Base-by-base conservation (phyloP, 2,329 filamentous ascomycete species). In the Atkinsonella hypoxylon region DNA sequence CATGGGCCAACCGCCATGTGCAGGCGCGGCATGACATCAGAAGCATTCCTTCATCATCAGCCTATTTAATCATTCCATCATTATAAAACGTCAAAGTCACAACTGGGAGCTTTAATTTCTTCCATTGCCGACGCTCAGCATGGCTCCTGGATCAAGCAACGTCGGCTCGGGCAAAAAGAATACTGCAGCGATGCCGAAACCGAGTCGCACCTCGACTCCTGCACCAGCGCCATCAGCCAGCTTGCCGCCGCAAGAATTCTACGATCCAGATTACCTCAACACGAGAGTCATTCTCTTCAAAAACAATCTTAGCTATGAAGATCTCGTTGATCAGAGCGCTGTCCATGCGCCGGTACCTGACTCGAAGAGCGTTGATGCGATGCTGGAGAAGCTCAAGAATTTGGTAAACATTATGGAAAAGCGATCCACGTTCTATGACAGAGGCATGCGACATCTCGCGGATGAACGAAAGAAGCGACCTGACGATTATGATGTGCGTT, bases 201-300 rank as follows among this genome's bases (percentile, higher is more conserved):
- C 83, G 58, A 89, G 85, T 63, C 83, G 87, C 62, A 90, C 89
- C 66, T 87, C 85, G 36, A 91, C 87, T 15, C 87, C 87, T 36
- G 64, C 63, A 41, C 65, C 67, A 11, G 58, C 61, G 22, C 70
- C 65, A 58, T 74, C 64, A 62, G 76, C 70, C 61, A 75, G 58
- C 65, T 73, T 81, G 39, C 78, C 78, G 2, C 72, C 75, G 5
- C 71, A 77, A 58, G 72, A 79, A 51, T 69, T 70, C 50, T 71
- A 77, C 59, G 75, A 79, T 53, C 79, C 82, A 20, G 77, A 85
- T 51, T 85, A 83, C 62, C 77, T 89, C 48, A 78, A 83, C 52
- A 78, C 86, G 20, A 74, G 70, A 58, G 78, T 77, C 58, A 77
- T 76, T 56, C 71, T 70, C 55, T 78, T 79, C 61, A 75, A 76